Percentiles rank a stretch among this genome's conserved stretches.
Evolutionary conservation across 2,329 filamentous ascomycete species (phyloP).

Genomic region (Xylariaceae sp.): DNA sequence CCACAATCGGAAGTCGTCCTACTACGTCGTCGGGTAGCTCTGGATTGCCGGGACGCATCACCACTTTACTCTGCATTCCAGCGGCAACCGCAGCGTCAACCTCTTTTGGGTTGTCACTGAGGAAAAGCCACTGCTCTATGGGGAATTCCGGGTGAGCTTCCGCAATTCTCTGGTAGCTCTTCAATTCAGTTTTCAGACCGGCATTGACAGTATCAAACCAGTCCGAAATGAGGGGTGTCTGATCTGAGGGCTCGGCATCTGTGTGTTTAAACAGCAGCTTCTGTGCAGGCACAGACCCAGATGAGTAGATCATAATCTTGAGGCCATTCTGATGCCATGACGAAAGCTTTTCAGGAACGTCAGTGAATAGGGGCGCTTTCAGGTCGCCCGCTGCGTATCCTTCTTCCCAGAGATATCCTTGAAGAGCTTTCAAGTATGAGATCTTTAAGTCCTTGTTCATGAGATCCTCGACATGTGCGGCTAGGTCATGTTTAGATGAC

Average conservation of each 20-base stretch:
- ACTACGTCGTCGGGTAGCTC: constrained; percentile 48
- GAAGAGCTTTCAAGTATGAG: constrained; percentile 70
- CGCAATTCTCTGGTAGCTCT: constrained; percentile 64
- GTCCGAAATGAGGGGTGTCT: constrained; percentile 53
- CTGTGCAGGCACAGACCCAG: constrained; percentile 73
- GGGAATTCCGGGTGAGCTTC: constrained; percentile 41
- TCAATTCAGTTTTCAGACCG: constrained; percentile 61
- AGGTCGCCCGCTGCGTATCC: constrained; percentile 67
- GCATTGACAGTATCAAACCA: constrained; percentile 81
- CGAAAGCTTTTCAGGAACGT: constrained; percentile 60
- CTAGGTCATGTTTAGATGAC: constrained; percentile 52
- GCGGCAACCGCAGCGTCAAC: constrained; percentile 56
- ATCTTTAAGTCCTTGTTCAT: constrained; percentile 68
- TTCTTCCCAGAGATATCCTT: constrained; percentile 71
- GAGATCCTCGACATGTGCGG: constrained; percentile 64
- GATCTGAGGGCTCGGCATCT: constrained; percentile 51
- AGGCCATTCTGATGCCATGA: constrained; percentile 52
- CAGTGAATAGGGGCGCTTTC: constrained; percentile 66
- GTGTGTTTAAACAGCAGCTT: constrained; percentile 71
- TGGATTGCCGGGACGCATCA: constrained; percentile 65
- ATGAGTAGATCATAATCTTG: constrained; percentile 72
- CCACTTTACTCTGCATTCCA: constrained; percentile 58
- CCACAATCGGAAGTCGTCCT: constrained; percentile 29
- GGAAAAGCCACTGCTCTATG: constrained; percentile 60
- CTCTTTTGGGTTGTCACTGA: constrained; percentile 73